A percentile compares a stretch with the other conserved stretches of the same genome.
Conservation (phyloP, 2,329 filamentous ascomycete genomes). For the Didymella segeticola region DNA sequence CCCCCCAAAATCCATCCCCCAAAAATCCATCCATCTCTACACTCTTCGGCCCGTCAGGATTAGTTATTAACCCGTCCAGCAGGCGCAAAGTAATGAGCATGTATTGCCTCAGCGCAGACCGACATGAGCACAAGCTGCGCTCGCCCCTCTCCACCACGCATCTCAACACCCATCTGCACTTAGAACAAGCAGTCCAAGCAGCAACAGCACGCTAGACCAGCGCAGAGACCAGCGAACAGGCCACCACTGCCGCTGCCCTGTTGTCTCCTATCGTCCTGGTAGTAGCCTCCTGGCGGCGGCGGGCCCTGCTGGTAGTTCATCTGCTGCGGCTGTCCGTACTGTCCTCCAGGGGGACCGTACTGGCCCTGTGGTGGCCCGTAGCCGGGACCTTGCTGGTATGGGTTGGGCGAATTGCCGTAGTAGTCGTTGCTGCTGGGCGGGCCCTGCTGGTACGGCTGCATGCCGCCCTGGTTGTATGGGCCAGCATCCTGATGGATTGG, state of each 20-base stretch:
- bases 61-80: conserved; percentile 20
- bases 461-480: conserved; percentile 27
- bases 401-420: conserved; percentile 32
- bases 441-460: conserved; percentile 23
- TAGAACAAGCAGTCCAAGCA: conserved; percentile 61
- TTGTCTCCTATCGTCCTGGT: conserved; percentile 43
- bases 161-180: conserved; percentile 1
- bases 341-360: conserved; percentile 33
- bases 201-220: conserved; percentile 58
- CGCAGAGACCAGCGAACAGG: conserved; percentile 53
- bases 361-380: conserved; percentile 34
- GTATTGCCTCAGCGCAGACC: background rate
- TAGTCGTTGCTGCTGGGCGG: conserved; percentile 21
- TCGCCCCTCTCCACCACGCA: background rate
- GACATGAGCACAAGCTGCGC: background rate
- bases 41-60: conserved; percentile 10
- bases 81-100: conserved; percentile 16
- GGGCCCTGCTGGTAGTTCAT: conserved; percentile 42
- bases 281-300: conserved; percentile 49
- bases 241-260: conserved; percentile 46
- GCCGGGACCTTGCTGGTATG: conserved; percentile 26
- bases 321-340: conserved; percentile 40
- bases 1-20: background rate
- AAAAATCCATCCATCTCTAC: conserved; percentile 1
- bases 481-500: conserved; percentile 43